Conservation (phyloP, 2,329 filamentous ascomycete genomes). For the Rhinocladiella similis region DNA sequence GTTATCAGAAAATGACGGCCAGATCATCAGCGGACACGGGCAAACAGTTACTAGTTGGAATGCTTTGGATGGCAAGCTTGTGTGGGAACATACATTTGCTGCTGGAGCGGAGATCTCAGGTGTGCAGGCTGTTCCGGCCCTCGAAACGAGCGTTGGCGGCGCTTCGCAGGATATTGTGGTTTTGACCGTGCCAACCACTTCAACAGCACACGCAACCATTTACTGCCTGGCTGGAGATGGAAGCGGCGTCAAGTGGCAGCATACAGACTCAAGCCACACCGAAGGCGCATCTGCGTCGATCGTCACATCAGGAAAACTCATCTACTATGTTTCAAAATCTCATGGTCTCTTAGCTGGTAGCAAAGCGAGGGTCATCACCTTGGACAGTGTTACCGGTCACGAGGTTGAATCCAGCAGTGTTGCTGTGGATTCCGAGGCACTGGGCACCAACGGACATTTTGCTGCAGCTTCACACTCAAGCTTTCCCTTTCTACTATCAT, state of each 20-base stretch:
- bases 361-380: constrained; percentile 71
- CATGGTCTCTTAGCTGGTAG: constrained; percentile 65
- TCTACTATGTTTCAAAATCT: constrained; percentile 78
- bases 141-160: constrained; percentile 58
- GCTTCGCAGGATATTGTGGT: constrained; percentile 67
- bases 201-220: constrained; percentile 61
- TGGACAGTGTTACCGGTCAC: constrained; percentile 73
- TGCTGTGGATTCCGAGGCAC: constrained; percentile 72
- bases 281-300: constrained; percentile 73
- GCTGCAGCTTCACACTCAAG: constrained; percentile 36
- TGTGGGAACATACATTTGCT: constrained; percentile 68
- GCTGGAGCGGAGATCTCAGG: constrained; percentile 42
- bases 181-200: constrained; percentile 48
- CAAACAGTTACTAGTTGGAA: constrained; percentile 77
- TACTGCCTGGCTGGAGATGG: constrained; percentile 68
- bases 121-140: constrained; percentile 19
- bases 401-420: constrained; percentile 71
- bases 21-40: constrained; percentile 72
- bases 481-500: constrained; percentile 45
- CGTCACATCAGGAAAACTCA: constrained; percentile 65
- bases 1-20: constrained; percentile 68
- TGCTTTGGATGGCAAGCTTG: constrained; percentile 73
- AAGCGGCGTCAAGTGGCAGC: constrained; percentile 78
- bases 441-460: constrained; percentile 23
- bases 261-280: constrained; percentile 61